Conservation (phyloP, 2,329 filamentous ascomycete species). For the Didymella pinodella region DNA sequence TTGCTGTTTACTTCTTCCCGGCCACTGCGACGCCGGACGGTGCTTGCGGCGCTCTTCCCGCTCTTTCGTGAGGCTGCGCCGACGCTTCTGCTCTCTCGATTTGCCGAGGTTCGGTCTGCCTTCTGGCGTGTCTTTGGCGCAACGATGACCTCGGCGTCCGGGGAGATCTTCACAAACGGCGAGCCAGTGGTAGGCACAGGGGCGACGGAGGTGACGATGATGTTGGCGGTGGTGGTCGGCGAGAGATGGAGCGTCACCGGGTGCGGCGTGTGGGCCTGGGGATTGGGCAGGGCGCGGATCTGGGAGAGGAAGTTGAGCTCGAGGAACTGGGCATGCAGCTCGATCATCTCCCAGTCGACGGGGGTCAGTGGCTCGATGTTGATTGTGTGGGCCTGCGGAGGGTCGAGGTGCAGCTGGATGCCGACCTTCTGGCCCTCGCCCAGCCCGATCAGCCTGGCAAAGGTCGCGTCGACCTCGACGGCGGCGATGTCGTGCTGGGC, state of each 20-base stretch:
- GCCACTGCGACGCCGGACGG: conserved; percentile 65
- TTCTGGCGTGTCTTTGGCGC: conserved; percentile 89
- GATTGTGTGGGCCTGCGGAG: conserved; percentile 88
- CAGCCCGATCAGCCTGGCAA: conserved; percentile 79
- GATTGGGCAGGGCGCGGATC: conserved; percentile 92
- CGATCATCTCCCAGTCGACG: conserved; percentile 98
- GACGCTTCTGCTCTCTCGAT: conserved; percentile 78
- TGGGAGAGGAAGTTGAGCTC: conserved; percentile 93
- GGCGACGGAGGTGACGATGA: conserved; percentile 82
- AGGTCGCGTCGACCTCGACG: conserved; percentile 87
- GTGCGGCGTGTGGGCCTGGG: conserved; percentile 70
- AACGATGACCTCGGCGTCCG: conserved; percentile 96
- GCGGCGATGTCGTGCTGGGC: conserved; percentile 78
- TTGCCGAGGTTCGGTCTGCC: conserved; percentile 64
- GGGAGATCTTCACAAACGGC: conserved; percentile 89
- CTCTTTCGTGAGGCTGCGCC: conserved; percentile 81
- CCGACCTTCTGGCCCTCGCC: conserved; percentile 80
- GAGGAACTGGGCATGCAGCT: conserved; percentile 93
- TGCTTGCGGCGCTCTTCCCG: conserved; percentile 76
- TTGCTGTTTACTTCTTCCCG: conserved; percentile 72
- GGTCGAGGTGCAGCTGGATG: conserved; percentile 81
- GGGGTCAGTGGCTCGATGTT: conserved; percentile 96
- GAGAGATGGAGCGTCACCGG: conserved; percentile 91
- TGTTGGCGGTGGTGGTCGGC: conserved; percentile 92
- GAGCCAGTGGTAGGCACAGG: conserved; percentile 73